These are phyloP conservation scores for Entamoeba nuttalli DNA, from an alignment of 208 protist genomes.

Conservation along the genomic window DNA sequence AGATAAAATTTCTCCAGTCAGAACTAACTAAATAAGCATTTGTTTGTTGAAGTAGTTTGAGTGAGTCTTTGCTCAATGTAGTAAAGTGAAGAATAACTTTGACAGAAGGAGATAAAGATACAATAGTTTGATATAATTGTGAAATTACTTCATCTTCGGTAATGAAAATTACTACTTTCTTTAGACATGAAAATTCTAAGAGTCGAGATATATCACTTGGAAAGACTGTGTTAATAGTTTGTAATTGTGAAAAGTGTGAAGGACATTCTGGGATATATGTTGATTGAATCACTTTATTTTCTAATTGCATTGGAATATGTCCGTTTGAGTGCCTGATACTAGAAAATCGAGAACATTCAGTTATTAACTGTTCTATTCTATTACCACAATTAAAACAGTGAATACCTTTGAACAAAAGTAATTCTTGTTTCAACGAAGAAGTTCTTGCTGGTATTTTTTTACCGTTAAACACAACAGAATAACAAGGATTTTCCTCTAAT, in stretches of 20 bases:
- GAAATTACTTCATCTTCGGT: neutral
- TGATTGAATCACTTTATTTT: neutral
- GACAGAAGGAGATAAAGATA: neutral
- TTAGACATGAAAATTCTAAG: neutral
- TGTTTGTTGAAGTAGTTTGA: neutral
- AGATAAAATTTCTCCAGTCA: neutral
- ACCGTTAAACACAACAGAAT: neutral
- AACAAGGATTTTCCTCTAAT: neutral
- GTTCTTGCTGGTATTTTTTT: neutral
- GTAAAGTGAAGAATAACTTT: neutral
- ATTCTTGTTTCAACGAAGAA: neutral
- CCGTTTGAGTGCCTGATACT: neutral
- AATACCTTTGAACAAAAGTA: neutral
- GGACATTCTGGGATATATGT: neutral
- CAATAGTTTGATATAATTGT: neutral
- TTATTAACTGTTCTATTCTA: neutral
- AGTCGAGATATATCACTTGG: neutral
- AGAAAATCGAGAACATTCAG: neutral
- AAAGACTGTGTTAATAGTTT: neutral
- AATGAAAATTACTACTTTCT: neutral
- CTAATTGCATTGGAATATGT: neutral
- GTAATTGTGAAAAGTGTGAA: neutral
- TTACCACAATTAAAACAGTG: neutral
- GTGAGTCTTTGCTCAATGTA: neutral
- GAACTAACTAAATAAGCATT: neutral